Percentiles rank a stretch among this genome's conserved stretches.
Conservation (phyloP, 179 eudicot genomes). For the Nepenthes alata region DNA sequence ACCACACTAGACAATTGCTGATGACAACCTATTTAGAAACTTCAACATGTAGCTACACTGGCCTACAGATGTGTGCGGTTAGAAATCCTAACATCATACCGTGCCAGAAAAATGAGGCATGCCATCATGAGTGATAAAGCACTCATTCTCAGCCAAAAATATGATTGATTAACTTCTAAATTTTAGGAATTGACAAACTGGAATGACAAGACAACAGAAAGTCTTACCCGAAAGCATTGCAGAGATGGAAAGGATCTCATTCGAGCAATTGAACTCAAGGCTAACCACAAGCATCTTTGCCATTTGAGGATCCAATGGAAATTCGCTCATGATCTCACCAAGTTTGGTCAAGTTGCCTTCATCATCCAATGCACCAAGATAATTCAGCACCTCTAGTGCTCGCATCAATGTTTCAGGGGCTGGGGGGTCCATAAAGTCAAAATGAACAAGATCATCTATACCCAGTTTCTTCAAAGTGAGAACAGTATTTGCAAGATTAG, state of each 20-base stretch:
- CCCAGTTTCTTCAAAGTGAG: slow-evolving; percentile 90
- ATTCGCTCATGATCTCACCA: slow-evolving; percentile 93
- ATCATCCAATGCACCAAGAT: slow-evolving; percentile 90
- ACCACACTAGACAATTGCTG: slow-evolving; percentile 82
- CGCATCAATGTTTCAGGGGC: slow-evolving; percentile 97
- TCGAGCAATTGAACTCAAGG: slow-evolving; percentile 80
- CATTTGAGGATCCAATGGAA: slow-evolving; percentile 92
- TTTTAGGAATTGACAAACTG: slow-evolving; percentile 5
- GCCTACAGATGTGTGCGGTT: slow-evolving; percentile 8
- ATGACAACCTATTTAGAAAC: slow-evolving; percentile 60
- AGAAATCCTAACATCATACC: slow-evolving; percentile 12
- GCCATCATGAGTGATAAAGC: slow-evolving; percentile 8
- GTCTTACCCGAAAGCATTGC: slow-evolving; percentile 92
- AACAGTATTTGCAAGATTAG: slow-evolving; percentile 91
- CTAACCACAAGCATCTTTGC: slow-evolving; percentile 92
- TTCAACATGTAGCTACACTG: slow-evolving; percentile 13
- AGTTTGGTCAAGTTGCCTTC: slow-evolving; percentile 83
- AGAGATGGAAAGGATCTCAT: slow-evolving; percentile 82
- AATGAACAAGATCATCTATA: slow-evolving; percentile 88
- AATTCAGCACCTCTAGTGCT: slow-evolving; percentile 82
- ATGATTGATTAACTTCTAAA: not conserved
- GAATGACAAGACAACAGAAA: slow-evolving; percentile 3
- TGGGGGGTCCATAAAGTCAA: slow-evolving; percentile 98
- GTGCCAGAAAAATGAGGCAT: slow-evolving; percentile 4
- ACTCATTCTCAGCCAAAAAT: slow-evolving; percentile 12